phyloP scores from a whole-genome alignment of 2,329 filamentous ascomycete species.

The Nigrospora osmanthi region DNA sequence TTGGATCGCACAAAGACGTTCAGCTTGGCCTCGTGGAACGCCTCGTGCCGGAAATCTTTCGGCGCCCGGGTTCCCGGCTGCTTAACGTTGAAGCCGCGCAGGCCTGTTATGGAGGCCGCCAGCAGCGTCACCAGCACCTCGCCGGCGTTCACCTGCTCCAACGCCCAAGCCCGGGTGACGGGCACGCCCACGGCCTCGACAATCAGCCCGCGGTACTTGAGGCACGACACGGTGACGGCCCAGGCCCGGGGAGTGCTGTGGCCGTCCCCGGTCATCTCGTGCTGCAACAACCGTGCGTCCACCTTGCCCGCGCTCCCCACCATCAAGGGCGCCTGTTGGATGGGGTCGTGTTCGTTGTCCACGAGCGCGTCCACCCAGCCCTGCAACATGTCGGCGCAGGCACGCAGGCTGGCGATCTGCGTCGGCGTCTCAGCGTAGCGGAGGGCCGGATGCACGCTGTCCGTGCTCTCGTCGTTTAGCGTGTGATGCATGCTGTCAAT shows the following conservation, averaged over 20 bases:
- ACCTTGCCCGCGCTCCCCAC: not conserved
- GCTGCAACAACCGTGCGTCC: not conserved
- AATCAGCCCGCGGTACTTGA: not conserved
- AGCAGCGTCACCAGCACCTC: not conserved
- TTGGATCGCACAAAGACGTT: too few relatives aligned
- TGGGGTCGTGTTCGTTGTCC: not conserved
- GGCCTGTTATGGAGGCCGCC: not conserved
- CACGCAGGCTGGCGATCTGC: not conserved
- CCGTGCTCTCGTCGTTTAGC: not conserved
- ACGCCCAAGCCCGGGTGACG: not conserved
- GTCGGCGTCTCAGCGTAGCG: not conserved
- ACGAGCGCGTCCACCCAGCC: not conserved
- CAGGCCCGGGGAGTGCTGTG: not conserved
- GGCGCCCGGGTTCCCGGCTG: too few relatives aligned
- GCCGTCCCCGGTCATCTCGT: not conserved
- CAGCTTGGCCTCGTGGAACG: too few relatives aligned
- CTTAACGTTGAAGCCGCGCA: not conserved
- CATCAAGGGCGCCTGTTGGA: not conserved
- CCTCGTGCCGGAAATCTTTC: too few relatives aligned
- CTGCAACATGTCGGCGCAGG: not conserved
- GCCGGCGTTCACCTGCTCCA: not conserved
- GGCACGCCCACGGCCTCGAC: not conserved
- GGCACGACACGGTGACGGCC: not conserved
- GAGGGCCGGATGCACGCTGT: not conserved
- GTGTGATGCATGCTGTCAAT: not conserved